phyloP scores from a whole-genome alignment of 352 stramenopile genomes.

The Phytopythium mirpurense region DNA sequence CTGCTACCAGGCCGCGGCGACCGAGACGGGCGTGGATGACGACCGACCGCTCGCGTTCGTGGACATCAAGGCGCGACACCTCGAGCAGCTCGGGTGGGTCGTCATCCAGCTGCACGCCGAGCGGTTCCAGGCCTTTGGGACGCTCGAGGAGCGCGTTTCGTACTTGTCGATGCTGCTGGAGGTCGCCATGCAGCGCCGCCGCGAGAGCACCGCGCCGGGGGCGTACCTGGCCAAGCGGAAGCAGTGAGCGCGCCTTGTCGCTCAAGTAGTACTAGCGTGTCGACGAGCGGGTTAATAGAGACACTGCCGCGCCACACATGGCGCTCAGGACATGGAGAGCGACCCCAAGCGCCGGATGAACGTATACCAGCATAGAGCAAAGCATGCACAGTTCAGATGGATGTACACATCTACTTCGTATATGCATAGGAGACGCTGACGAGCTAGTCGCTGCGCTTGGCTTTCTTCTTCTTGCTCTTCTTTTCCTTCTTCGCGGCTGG shows the following conservation, averaged over 20 bases:
- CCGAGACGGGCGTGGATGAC: constrained; percentile 24
- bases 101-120: constrained; percentile 58
- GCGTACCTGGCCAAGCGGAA: background rate
- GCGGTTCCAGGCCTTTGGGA: constrained; percentile 44
- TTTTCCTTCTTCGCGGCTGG: constrained; percentile 32
- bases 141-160: constrained; percentile 40
- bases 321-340: too few species aligned
- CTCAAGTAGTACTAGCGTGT: background rate
- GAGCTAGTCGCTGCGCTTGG: constrained; percentile 31
- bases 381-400: background rate
- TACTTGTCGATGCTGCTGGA: constrained; percentile 70
- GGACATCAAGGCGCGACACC: constrained; percentile 59
- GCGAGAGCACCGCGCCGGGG: background rate
- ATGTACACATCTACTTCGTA: too few species aligned
- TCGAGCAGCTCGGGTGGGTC: constrained; percentile 60
- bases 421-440: too few species aligned
- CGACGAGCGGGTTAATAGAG: background rate
- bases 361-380: too few species aligned
- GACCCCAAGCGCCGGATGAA: too few species aligned
- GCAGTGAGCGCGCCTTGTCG: constrained; percentile 1
- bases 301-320: too few species aligned
- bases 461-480: constrained; percentile 51
- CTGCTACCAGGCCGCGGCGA: constrained; percentile 40
- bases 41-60: constrained; percentile 46
- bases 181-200: constrained; percentile 36